phyloP scores from a whole-genome alignment of 306 rosid genomes.

The Castanopsis chinensis region DNA sequence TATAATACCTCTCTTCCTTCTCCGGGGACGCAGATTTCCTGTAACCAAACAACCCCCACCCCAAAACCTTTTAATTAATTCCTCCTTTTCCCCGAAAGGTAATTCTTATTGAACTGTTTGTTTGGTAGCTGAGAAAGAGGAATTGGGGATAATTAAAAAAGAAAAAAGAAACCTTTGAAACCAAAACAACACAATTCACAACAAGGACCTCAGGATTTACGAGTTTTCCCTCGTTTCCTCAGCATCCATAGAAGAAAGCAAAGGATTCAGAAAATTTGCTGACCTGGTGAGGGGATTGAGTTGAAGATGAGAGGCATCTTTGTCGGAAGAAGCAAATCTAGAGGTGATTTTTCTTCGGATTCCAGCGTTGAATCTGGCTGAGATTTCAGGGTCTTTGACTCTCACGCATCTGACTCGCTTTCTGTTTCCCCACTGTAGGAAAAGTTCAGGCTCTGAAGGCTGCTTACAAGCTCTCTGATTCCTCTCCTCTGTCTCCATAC shows the following conservation, averaged over 20 bases:
- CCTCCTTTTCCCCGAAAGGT: neutral
- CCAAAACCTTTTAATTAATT: neutral
- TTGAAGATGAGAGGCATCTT: slow-evolving; percentile 44
- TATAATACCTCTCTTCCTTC: slow-evolving; percentile 73
- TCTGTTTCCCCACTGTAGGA: slow-evolving; percentile 79
- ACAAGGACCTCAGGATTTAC: neutral
- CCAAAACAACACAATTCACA: too few relatives aligned
- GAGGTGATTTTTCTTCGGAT: slow-evolving; percentile 51
- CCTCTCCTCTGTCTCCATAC: slow-evolving; percentile 69
- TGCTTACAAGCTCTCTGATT: slow-evolving; percentile 48
- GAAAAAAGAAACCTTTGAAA: neutral
- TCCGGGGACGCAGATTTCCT: slow-evolving; percentile 69
- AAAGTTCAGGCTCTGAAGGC: slow-evolving; percentile 56
- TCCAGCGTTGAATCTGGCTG: slow-evolving; percentile 53
- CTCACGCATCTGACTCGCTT: slow-evolving; percentile 68
- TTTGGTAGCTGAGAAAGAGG: slow-evolving; percentile 1
- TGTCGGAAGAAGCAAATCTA: slow-evolving; percentile 40
- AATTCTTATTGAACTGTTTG: neutral
- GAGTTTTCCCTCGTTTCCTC: neutral
- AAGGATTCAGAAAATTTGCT: slow-evolving; percentile 11
- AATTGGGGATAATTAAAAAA: neutral
- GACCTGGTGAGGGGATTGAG: slow-evolving; percentile 69
- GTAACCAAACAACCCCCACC: slow-evolving; percentile 24
- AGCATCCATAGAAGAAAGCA: slow-evolving; percentile 5
- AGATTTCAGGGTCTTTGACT: slow-evolving; percentile 69